Evolutionary conservation across 139 green algal genomes (phyloP).

Genomic region (Astrephomene gubernaculifera): DNA sequence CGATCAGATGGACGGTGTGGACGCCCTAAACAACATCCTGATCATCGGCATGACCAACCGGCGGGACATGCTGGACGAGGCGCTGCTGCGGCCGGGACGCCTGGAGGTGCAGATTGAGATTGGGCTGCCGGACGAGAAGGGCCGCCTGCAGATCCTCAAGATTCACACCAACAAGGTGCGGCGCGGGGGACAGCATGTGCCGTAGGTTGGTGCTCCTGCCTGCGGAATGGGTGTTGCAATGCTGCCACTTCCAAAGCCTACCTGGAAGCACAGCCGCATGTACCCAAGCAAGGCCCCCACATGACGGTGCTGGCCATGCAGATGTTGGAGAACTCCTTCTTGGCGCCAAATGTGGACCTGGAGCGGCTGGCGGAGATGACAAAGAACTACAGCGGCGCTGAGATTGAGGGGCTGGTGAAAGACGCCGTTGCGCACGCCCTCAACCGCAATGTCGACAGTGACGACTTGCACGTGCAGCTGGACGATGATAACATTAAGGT

Average conservation of each 20-base stretch:
- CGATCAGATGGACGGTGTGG: conserved; percentile 98
- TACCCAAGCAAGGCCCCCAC: too few species aligned
- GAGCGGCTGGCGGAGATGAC: conserved; percentile 79
- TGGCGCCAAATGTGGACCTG: conserved; percentile 92
- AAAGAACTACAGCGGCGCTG: conserved; percentile 97
- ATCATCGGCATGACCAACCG: conserved; percentile 89
- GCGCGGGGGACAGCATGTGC: too few species aligned
- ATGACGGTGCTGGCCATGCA: too few species aligned
- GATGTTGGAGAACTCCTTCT: conserved; percentile 92
- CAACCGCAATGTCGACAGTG: conserved; percentile 93
- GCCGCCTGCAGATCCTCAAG: conserved; percentile 95
- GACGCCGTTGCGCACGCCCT: conserved; percentile 93
- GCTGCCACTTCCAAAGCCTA: too few species aligned
- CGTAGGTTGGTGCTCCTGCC: too few species aligned
- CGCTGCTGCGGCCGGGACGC: conserved; percentile 93
- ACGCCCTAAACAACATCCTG: conserved; percentile 99
- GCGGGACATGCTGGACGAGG: conserved; percentile 98
- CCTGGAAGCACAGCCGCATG: too few species aligned
- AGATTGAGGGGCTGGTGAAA: conserved; percentile 98
- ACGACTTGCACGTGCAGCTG: conserved; percentile 89
- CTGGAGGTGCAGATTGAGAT: conserved; percentile 99
- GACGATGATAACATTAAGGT: conserved; percentile 97
- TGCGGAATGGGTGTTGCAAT: too few species aligned
- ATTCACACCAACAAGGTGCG: conserved; percentile 85
- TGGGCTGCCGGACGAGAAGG: conserved; percentile 93